Evolutionary conservation across 139 green algal species (phyloP), one percentile per base, ranked within the genome.

Genomic region (Chlorella ohadii): DNA sequence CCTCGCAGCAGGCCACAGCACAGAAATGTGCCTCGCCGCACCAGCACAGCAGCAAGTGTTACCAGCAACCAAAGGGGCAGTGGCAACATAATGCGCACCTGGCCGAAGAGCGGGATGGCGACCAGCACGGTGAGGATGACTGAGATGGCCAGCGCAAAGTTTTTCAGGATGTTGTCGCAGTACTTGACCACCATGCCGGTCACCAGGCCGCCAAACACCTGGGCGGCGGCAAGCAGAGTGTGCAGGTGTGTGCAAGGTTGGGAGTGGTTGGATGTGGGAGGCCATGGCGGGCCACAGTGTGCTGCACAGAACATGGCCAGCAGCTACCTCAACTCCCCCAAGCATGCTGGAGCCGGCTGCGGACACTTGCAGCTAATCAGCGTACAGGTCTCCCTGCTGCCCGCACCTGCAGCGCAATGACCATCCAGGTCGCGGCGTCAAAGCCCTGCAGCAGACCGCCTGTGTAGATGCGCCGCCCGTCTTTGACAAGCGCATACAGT

Each of bases 171-270:
- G 84, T 92, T 92, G 78, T 92, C 88, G 20, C 86, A 86, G 38
- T 92, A 92, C 63, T 93, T 94, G 67, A 94, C 91, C 2, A 94
- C 91, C 81, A 93, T 88, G 78, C 85, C 91, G 33, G 88, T 90
- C 25, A 93, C 85, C 9, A 94, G 86, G 27, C 91, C 91, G 25
- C 91, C 91, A 84, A 93, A 92, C 16, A 92, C 89, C 82, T 93
- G 44, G 44, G 89, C 63, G 76, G 47, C 0, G 56, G 12, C 4
- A 55, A 31, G 31, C 5, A 20, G 31, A 13, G 7, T n/a, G 33
- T 51, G 44, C 44, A 9, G 44, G 44, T 51, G 44, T 51, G 63
- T 36, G 25, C 25, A 36, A 28, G 64, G 64, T 38, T 39, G 64
- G 64, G n/a, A 19, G 64, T 6, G 34, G 28, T 13, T 38, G n/a